Conservation (phyloP, 2,329 filamentous ascomycete genomes). For the Cladosporium sp. region DNA sequence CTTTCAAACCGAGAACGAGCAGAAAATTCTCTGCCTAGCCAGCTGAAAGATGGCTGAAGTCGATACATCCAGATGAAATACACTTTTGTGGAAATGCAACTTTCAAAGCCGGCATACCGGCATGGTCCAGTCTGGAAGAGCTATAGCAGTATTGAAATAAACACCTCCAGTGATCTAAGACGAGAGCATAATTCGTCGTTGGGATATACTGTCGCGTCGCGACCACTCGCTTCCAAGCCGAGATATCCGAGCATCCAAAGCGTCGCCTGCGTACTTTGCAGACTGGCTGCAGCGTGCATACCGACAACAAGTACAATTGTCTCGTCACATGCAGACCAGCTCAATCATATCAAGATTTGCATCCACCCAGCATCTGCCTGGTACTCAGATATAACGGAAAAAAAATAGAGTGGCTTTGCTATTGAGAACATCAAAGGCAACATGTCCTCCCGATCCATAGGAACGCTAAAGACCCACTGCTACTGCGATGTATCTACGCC, state of each 20-base stretch:
- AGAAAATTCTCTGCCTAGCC: neutral
- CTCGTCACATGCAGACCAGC: neutral
- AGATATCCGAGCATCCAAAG: neutral
- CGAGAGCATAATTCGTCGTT: neutral
- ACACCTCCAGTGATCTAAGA: neutral
- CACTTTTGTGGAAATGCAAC: neutral
- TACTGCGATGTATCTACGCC: neutral
- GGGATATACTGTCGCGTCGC: neutral
- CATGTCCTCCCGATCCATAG: neutral
- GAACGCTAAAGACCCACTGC: neutral
- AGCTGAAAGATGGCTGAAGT: neutral
- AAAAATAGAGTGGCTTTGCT: neutral
- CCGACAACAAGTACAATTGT: neutral
- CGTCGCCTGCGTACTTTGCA: neutral
- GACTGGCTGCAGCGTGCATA: neutral
- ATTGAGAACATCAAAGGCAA: neutral
- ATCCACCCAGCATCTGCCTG: neutral
- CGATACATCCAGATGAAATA: neutral
- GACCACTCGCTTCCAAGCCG: neutral
- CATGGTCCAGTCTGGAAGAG: neutral
- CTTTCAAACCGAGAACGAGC: neutral
- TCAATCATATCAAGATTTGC: neutral
- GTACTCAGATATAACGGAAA: neutral
- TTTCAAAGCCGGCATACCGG: neutral
- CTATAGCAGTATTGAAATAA: neutral